Base-by-base conservation (phyloP, 306 rosid species). In the Glycyrrhiza uralensis region DNA sequence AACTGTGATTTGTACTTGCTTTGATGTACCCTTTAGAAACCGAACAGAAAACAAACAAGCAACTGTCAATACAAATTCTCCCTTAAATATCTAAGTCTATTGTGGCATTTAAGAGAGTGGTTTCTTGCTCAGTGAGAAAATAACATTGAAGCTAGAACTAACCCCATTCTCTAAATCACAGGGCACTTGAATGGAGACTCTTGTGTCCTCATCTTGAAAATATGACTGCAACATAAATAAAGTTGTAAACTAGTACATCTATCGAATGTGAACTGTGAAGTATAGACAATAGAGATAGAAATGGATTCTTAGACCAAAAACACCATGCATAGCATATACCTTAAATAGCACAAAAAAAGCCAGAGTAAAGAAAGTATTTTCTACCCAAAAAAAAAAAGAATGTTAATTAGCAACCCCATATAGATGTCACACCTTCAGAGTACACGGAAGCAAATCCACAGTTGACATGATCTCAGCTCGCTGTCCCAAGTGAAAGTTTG, bases 391-490 rank as follows among this genome's bases (percentile, higher is more conserved):
- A 39, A 62, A 19, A 12, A 2, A 10, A 19, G 1, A 39, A 4
- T 62, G 35, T 39, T 22, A 32, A 26, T 58, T 24, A 62, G 14
- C 44, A 38, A 15, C 12, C n/a, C n/a, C 18, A 2, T 58, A 42
- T 24, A 42, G 13, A 81, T 36, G 42, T 23, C 55, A 45, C 69
- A 91, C 97, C 97, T 91, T 91, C 63, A 83, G 49, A 66, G 79
- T 78, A 80, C 96, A 91, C 72, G 96, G 84, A 74, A 75, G 78
- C 87, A 91, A 77, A 59, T 89, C 91, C 26, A 87, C 80, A 24
- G 91, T 84, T 20, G 91, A 85, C 88, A 87, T 85, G 70, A 91
- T 79, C 86, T 91, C 97, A 58, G 93, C 95, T 70, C 96, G 86
- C 90, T 91, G 96, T 44, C 97, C 96, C 81, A 89, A 77, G 75